Conservation (phyloP, 371 early-diverging fungal genomes). For the Capniomyces stellatus region DNA sequence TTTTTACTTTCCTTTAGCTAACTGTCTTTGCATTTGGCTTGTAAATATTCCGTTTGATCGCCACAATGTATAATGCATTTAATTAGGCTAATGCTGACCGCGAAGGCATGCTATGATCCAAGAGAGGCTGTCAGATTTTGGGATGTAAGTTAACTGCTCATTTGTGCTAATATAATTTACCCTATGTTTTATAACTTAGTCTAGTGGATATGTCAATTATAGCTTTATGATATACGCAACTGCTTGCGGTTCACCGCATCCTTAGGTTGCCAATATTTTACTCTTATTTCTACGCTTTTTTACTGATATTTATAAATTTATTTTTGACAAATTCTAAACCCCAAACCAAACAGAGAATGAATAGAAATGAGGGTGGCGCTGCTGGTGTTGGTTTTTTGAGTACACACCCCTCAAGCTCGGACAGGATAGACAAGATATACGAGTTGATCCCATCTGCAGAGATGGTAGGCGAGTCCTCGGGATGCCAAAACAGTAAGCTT, state of each 20-base stretch:
- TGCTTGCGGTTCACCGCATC: too few species aligned
- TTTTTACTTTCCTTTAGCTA: background rate
- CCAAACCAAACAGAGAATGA: constrained; percentile 20
- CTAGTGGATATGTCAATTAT: too few species aligned
- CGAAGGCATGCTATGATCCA: constrained; percentile 86
- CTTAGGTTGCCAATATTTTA: too few species aligned
- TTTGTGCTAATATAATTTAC: background rate
- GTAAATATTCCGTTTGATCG: too few species aligned
- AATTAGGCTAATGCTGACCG: constrained; percentile 60
- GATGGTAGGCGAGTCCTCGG: constrained; percentile 14
- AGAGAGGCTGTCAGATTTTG: constrained; percentile 46
- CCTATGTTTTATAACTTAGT: too few species aligned
- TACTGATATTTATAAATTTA: background rate
- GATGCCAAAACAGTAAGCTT: too few species aligned
- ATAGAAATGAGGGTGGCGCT: constrained; percentile 10
- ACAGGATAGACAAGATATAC: constrained; percentile 45
- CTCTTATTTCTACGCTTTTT: background rate
- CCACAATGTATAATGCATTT: too few species aligned
- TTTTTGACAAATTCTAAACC: background rate
- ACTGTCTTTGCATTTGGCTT: too few species aligned
- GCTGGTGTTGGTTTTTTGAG: constrained; percentile 45
- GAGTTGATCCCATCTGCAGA: constrained; percentile 52
- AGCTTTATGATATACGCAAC: too few species aligned
- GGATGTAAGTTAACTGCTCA: constrained; percentile 8
- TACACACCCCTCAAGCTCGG: constrained; percentile 70